These are phyloP conservation scores for Termitomyces sp. DNA, from an alignment of 768 basidiomycete genomes.

Conservation along the genomic window DNA sequence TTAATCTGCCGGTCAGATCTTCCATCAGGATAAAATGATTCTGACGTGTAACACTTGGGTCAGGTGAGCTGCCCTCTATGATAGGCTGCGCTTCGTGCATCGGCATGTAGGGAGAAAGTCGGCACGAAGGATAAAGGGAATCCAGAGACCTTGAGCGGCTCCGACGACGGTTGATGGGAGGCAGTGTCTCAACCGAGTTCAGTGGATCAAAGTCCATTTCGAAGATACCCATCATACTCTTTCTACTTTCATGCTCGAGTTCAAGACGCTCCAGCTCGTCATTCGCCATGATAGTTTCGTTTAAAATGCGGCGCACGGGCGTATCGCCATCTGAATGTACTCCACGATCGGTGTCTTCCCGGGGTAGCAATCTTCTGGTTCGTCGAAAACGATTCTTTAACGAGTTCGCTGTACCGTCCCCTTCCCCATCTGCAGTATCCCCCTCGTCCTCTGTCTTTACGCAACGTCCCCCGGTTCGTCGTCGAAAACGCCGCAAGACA, in stretches of 20 bases:
- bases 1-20: constrained; percentile 90
- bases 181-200: constrained; percentile 20
- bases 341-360: constrained; percentile 35
- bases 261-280: constrained; percentile 29
- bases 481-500: constrained; percentile 71
- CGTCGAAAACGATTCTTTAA: constrained; percentile 27
- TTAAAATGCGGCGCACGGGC: constrained; percentile 60
- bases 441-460: constrained; percentile 56
- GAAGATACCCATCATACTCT: constrained; percentile 32
- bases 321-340: constrained; percentile 33
- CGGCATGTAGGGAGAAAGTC: constrained; percentile 21
- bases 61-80: constrained; percentile 29
- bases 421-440: constrained; percentile 42
- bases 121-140: constrained; percentile 22
- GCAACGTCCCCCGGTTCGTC: constrained; percentile 42
- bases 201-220: constrained; percentile 38
- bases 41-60: constrained; percentile 69
- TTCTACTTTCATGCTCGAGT: constrained; percentile 23
- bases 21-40: constrained; percentile 99
- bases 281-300: constrained; percentile 46
- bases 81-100: constrained; percentile 25
- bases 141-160: constrained; percentile 43
- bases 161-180: constrained; percentile 37
- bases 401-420: constrained; percentile 16
- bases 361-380: constrained; percentile 36